Percentiles rank a stretch among this genome's conserved stretches.
Conservation (phyloP, 2,329 filamentous ascomycete species). For the Chlorencoelia australis region DNA sequence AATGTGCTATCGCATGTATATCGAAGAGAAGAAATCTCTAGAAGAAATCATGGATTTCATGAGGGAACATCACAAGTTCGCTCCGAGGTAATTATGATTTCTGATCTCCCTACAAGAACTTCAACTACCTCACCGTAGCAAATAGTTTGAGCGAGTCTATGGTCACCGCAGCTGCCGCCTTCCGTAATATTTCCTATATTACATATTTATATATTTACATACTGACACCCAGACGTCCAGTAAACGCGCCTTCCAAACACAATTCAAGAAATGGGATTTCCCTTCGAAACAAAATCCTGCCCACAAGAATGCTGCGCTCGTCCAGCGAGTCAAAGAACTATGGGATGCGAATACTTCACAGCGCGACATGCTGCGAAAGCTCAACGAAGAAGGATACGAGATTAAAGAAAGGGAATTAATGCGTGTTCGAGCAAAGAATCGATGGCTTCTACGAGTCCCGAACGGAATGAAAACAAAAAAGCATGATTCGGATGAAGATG, state of each 20-base stretch:
- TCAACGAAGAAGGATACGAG: constrained; percentile 63
- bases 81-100: constrained; percentile 55
- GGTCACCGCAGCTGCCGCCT: constrained; percentile 7
- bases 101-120: too few relatives aligned
- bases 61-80: constrained; percentile 53
- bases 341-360: constrained; percentile 68
- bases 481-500: constrained; percentile 24
- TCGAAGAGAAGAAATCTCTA: constrained; percentile 62
- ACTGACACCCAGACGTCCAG: too few relatives aligned
- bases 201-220: too few relatives aligned
- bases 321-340: constrained; percentile 61
- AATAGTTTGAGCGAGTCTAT: too few relatives aligned
- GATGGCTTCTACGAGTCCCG: constrained; percentile 54
- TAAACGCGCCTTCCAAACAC: constrained; percentile 66
- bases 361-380: constrained; percentile 60
- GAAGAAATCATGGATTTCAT: constrained; percentile 68
- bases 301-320: constrained; percentile 57
- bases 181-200: constrained; percentile 18
- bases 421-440: constrained; percentile 57
- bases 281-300: constrained; percentile 64
- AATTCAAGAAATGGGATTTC: constrained; percentile 72
- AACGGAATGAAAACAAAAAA: constrained; percentile 44
- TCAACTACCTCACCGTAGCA: constrained; percentile 18
- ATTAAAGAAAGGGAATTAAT: constrained; percentile 63
- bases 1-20: constrained; percentile 62